Evolutionary conservation across 768 basidiomycete genomes (phyloP).

Genomic region (Cystoderma amianthinum): DNA sequence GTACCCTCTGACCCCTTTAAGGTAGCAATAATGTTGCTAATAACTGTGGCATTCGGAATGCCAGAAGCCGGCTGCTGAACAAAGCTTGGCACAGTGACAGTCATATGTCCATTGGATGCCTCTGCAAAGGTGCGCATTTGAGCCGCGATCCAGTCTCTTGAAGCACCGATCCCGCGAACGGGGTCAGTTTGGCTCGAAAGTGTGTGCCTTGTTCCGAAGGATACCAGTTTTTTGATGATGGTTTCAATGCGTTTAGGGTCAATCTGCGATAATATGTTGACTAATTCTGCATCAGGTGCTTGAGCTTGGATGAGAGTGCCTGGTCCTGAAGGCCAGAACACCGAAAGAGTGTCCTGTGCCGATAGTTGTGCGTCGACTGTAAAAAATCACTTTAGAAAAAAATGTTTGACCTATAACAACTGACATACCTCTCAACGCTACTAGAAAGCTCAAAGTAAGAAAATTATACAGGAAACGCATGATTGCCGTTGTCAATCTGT

Average conservation of each 20-base stretch:
- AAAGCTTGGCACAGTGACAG: constrained; percentile 37
- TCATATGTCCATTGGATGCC: constrained; percentile 32
- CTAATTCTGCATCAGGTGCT: constrained; percentile 34
- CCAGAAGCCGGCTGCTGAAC: constrained; percentile 26
- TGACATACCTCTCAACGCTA: constrained; percentile 9
- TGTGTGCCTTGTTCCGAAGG: constrained; percentile 49
- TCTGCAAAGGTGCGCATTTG: constrained; percentile 33
- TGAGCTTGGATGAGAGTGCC: constrained; percentile 34
- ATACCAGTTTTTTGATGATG: constrained; percentile 44
- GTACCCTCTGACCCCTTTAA: constrained; percentile 40
- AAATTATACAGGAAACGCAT: not conserved
- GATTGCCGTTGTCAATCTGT: no score
- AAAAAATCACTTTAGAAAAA: not conserved
- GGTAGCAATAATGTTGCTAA: constrained; percentile 46
- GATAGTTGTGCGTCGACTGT: constrained; percentile 11
- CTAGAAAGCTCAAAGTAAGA: constrained; percentile 1
- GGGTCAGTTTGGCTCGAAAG: constrained; percentile 48
- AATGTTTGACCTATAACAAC: not conserved
- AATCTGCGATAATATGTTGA: constrained; percentile 36
- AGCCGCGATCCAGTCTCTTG: constrained; percentile 47
- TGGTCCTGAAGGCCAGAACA: constrained; percentile 41
- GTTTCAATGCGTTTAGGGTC: constrained; percentile 35
- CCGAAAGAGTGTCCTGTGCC: not conserved
- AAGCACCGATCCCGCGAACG: constrained; percentile 44
- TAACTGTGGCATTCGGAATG: constrained; percentile 35